Evolutionary conservation across 2,329 filamentous ascomycete species (phyloP), one percentile per base, ranked within the genome.

Genomic region (Paraphaeosphaeria minitans): DNA sequence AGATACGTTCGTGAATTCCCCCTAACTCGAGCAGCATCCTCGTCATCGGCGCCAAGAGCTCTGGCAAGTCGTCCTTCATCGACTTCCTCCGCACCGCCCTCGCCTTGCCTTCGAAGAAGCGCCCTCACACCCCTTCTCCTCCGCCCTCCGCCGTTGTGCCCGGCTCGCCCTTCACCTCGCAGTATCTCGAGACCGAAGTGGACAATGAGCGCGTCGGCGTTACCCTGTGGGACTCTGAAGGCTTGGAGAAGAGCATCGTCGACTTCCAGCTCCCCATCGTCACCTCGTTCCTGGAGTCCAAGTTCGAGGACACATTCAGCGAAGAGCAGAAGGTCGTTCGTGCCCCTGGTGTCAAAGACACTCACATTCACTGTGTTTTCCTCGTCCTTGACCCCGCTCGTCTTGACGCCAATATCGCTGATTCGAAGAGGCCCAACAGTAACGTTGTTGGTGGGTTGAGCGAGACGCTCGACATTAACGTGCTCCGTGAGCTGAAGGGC

Each of bases 271-370:
- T 99, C 65, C 88, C 93, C 61, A 92, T 96, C 75, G 93, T 98
- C 82, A 89, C 90, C 35, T 85, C 89, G 9, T 99, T 99, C 80
- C 82, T 99, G 59, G 95, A 99, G 82, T 94, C 90, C 82, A 98
- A 98, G 78, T 99, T 99, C 68, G 94, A 99, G 76, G 95, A 99
- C 72, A 98, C 95, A 0, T 96, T 99, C 75, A 87, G 87, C 50
- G 95, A 99, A 79, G 95, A 99, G 81, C 96, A 96, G 85, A 98
- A 97, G 82, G 93, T 99, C 48, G 84, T 97, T 62, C 90, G 95
- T 70, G 93, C 93, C 54, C 94, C 95, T 27, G 94, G 93, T 56
- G 90, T 92, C 64, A 91, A 93, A 75, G 95, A 99, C 80, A 97
- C 94, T 52, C 95, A 99, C 77, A 97, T 99, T 65, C 95, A 99